A percentile compares a stretch with the other conserved stretches of the same genome.
These are phyloP conservation scores for Chenopodium formosanum DNA, from an alignment of 148 eudicot genomes.

Conservation along the genomic window DNA sequence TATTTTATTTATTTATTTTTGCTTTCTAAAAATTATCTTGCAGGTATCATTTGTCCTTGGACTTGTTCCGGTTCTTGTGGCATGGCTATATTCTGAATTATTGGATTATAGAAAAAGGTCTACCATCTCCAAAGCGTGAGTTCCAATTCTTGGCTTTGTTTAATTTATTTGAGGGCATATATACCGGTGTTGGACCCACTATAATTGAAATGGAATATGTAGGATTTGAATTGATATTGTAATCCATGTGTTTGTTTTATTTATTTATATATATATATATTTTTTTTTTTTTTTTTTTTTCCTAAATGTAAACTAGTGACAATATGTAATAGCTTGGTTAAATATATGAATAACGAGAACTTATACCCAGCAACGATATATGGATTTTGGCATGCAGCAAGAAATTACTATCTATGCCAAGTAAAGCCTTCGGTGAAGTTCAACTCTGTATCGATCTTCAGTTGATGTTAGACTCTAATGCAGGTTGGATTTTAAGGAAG, in stretches of 20 bases:
- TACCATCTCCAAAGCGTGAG: conserved; percentile 52
- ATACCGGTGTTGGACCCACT: neutral
- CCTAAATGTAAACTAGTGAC: neutral
- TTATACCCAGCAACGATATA: neutral
- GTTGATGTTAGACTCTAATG: neutral
- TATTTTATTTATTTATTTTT: neutral
- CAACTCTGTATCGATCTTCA: neutral
- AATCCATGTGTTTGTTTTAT: neutral
- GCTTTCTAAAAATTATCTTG: conserved; percentile 14
- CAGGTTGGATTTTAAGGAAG: neutral
- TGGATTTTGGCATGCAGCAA: neutral
- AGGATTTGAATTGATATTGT: neutral
- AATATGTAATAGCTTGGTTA: neutral
- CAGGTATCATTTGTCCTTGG: conserved; percentile 87
- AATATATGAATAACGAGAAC: too few relatives aligned
- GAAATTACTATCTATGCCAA: neutral
- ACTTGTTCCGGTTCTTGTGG: conserved; percentile 46
- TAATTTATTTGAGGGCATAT: neutral
- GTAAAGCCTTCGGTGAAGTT: neutral
- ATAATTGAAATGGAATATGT: neutral
- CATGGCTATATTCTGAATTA: conserved; percentile 76
- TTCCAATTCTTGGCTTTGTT: conserved; percentile 8
- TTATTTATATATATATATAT: too few relatives aligned
- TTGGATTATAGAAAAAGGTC: conserved; percentile 60
- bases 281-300: neutral